Evolutionary conservation across 805 yeast genomes (phyloP), one percentile per base, ranked within the genome.

Genomic region (Cyberlindnera petersonii): DNA sequence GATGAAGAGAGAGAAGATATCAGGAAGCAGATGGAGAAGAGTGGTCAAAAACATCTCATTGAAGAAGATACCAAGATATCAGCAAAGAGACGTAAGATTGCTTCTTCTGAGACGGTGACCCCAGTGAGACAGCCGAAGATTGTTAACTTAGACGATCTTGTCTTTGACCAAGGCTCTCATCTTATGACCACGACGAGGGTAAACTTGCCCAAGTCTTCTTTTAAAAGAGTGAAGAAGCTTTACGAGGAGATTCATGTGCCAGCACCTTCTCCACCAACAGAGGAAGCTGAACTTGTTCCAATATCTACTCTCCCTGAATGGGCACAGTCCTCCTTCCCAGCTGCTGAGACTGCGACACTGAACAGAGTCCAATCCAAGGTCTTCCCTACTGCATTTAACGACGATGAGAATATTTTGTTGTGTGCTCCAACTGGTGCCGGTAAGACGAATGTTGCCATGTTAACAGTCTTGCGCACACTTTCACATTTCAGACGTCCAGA

Each of bases 351-450:
- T 0, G 53, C 71, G 2, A 65, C 80, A 1, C 69, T 93, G 48
- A 93, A 93, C 59, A 65, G 86, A 37, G 75, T 93, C 13, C 99
- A 93, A 60, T 84, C 95, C 1, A 75, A 74, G 44, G 87, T 89
- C 0, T 86, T 63, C 47, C 93, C 93, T 1, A 56, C 67, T n/a
- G 96, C 95, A 0, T 86, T 91, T 47, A 53, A 70, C 4, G 63
- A 74, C 1, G 93, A 86, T 54, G 70, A 71, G 5, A 91, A 89
- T 52, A 58, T 93, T 27, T 64, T 91, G 14, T 66, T 91, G 50
- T 91, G 98, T 71, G 98, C 98, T 1, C 98, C 98, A 6, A 91
- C 98, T 0, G 98, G 98, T 66, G 96, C 96, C 3, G 98, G 98
- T 65, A 91, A 91, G 59, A 91, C 98, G 17, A 93, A 93, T 58